Evolutionary conservation across 257 asterid species (phyloP), one percentile per base, ranked within the genome.

Genomic region (Fraxinus americana): DNA sequence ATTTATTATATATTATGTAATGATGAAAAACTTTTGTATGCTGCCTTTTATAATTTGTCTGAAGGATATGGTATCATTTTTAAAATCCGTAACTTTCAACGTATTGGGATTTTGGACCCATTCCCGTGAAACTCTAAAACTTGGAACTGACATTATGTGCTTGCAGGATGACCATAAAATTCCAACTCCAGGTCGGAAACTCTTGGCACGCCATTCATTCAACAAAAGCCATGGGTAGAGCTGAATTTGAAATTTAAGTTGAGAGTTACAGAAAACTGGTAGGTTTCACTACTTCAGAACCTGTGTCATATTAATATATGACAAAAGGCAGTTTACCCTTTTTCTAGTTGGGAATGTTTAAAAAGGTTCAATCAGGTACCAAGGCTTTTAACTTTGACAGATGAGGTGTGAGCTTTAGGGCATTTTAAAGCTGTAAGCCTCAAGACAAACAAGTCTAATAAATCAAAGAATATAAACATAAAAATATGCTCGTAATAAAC

Each of bases 131-230:
- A 75, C 19, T 66, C 78, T 79, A 92, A 81, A 75, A 52, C 29
- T 73, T 63, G 45, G 92, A 88, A 86, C 34, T 79, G 86, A 32
- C 73, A 63, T 39, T 67, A 68, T 77, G 36, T 74, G 71, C 79
- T 83, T 81, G 85, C 97, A 95, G 99, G 98, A 91, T 85, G 98
- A 95, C 73, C 97, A 91, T 66, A 39, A 39, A 39, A 39, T 39
- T 79, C 88, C 82, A 43, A 76, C 90, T 78, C 89, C 91, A 71
- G 83, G 90, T 71, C 87, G 79, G 69, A 94, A 93, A 86, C 97
- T 89, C 83, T 80, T 95, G 94, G 85, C 97, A 9, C 89, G 82
- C 27, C 88, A 89, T 83, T 92, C 99, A 77, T 88, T 90, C 81
- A 91, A 86, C 93, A 39, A 90, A 87, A 86, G 88, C 85, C 83